phyloP scores from a whole-genome alignment of 2,329 filamentous ascomycete genomes.

The Sporothrix pseudoabietina region DNA sequence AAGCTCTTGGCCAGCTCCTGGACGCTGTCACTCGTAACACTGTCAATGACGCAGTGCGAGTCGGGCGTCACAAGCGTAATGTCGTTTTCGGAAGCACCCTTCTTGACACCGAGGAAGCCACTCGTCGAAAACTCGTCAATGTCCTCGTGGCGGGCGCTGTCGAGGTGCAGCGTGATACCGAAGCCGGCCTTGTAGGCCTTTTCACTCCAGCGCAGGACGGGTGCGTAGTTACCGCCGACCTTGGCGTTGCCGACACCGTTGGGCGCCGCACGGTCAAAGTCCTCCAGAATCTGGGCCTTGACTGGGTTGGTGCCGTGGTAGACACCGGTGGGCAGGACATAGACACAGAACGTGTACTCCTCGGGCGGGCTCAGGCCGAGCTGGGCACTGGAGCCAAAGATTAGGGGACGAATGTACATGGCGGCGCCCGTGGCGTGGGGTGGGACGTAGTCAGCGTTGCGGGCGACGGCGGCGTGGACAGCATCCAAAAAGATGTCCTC shows the following conservation, averaged over 20 bases:
- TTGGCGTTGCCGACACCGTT: constrained; percentile 90
- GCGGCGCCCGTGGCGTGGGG: constrained; percentile 86
- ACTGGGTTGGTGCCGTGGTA: constrained; percentile 91
- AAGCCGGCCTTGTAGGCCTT: constrained; percentile 76
- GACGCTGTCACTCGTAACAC: constrained; percentile 78
- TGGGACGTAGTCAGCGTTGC: constrained; percentile 90
- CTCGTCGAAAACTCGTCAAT: constrained; percentile 96
- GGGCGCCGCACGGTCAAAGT: constrained; percentile 92
- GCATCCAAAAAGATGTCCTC: constrained; percentile 73
- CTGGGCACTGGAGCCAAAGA: constrained; percentile 87
- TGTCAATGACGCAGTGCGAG: constrained; percentile 84
- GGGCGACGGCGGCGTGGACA: constrained; percentile 76
- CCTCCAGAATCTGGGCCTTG: constrained; percentile 83
- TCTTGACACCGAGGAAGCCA: constrained; percentile 80
- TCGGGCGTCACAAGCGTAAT: constrained; percentile 83
- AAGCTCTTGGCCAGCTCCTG: constrained; percentile 74
- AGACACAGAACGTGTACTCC: constrained; percentile 89
- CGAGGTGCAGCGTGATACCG: constrained; percentile 92
- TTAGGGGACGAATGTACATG: constrained; percentile 87
- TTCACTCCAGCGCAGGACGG: constrained; percentile 85
- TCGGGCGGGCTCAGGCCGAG: constrained; percentile 84
- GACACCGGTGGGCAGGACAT: constrained; percentile 86
- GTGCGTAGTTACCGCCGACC: constrained; percentile 93
- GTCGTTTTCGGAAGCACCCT: constrained; percentile 51
- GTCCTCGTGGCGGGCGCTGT: constrained; percentile 79